A percentile compares a stretch with the other conserved stretches of the same genome.
phyloP scores from a whole-genome alignment of 129 eudicot species.

The Lactuca sativa region DNA sequence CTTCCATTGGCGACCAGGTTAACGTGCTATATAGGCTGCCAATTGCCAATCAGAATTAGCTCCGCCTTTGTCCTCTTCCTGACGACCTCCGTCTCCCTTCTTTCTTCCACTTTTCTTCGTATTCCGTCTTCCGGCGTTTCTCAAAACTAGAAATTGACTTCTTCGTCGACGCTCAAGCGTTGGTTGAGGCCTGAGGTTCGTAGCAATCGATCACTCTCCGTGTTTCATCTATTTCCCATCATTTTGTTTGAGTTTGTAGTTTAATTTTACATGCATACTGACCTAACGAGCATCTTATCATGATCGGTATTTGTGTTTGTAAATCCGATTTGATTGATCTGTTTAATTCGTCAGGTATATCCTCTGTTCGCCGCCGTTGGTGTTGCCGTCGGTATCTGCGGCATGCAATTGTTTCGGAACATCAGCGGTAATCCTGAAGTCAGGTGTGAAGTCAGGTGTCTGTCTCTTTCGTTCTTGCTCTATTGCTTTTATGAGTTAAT shows the following conservation, averaged over 20 bases:
- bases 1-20: background rate
- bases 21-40: slow-evolving; percentile 21
- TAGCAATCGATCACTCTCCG: slow-evolving; percentile 10
- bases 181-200: slow-evolving; percentile 89
- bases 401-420: slow-evolving; percentile 79
- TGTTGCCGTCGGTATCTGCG: slow-evolving; percentile 92
- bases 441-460: slow-evolving; percentile 95
- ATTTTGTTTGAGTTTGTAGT: background rate
- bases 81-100: slow-evolving; percentile 4
- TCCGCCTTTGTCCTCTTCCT: background rate
- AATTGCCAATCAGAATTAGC: slow-evolving; percentile 10
- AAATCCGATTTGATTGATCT: slow-evolving; percentile 31
- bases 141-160: slow-evolving; percentile 43
- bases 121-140: slow-evolving; percentile 20
- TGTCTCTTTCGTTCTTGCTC: background rate
- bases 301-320: background rate
- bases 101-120: slow-evolving; percentile 9
- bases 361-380: slow-evolving; percentile 94
- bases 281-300: slow-evolving; percentile 14
- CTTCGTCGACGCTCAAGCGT: slow-evolving; percentile 54
- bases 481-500: background rate
- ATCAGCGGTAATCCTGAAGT: slow-evolving; percentile 87
- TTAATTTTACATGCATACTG: background rate
- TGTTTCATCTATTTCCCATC: slow-evolving; percentile 1
- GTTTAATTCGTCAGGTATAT: slow-evolving; percentile 49